Percentiles rank a stretch among this genome's conserved stretches.
Evolutionary conservation across 2,329 filamentous ascomycete species (phyloP).

Genomic region (Pleurostoma richardsiae): DNA sequence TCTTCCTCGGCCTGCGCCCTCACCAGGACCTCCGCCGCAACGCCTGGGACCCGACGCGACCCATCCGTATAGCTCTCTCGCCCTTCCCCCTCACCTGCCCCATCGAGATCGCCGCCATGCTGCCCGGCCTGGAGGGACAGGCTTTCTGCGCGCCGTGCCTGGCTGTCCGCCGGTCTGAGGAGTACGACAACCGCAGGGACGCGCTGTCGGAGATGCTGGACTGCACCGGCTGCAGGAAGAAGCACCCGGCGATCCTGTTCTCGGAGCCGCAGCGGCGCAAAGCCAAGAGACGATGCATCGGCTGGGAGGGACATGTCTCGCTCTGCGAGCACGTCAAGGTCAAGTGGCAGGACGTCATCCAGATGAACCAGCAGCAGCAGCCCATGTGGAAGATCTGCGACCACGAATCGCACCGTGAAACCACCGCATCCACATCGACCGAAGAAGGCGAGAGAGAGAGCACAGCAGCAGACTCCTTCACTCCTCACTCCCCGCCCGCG

Average conservation of each 20-base stretch:
- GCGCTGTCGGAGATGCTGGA: not conserved
- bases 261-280: not conserved
- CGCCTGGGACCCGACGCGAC: not conserved
- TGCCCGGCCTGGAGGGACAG: not conserved
- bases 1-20: not conserved
- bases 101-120: not conserved
- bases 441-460: not conserved
- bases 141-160: not conserved
- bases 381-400: not conserved
- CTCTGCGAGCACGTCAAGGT: not conserved
- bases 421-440: not conserved
- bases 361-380: not conserved
- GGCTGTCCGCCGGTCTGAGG: not conserved
- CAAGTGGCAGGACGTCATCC: not conserved
- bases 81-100: not conserved
- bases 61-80: not conserved
- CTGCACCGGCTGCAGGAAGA: not conserved
- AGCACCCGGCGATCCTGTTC: not conserved
- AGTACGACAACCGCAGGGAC: not conserved
- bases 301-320: not conserved
- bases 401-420: not conserved
- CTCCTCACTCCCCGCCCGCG: too few relatives aligned
- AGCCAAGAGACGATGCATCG: not conserved
- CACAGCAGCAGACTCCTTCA: not conserved
- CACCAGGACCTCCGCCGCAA: not conserved